These are phyloP conservation scores for Limnanthes douglasii DNA, from an alignment of 345 rosid species.

Conservation along the genomic window DNA sequence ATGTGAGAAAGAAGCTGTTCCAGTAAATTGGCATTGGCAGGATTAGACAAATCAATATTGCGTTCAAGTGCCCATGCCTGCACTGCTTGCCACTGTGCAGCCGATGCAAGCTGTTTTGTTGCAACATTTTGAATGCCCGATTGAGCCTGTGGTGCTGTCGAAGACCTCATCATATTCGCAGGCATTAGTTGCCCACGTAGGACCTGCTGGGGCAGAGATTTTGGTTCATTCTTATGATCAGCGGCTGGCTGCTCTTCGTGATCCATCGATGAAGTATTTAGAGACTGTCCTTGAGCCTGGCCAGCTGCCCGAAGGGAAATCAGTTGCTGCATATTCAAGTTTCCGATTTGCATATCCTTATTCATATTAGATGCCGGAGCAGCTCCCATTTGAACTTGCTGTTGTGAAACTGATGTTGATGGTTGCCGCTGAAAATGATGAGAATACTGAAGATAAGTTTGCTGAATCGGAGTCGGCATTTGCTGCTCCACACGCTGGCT, in stretches of 20 bases:
- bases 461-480: slow-evolving; percentile 57
- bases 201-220: slow-evolving; percentile 32
- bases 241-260: slow-evolving; percentile 49
- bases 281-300: slow-evolving; percentile 71
- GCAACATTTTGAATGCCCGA: slow-evolving; percentile 43
- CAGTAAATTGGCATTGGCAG: slow-evolving; percentile 73
- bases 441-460: slow-evolving; percentile 78
- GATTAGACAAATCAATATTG: slow-evolving; percentile 76
- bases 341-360: slow-evolving; percentile 51
- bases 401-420: slow-evolving; percentile 36
- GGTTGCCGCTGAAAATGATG: slow-evolving; percentile 58
- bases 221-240: slow-evolving; percentile 51
- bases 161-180: slow-evolving; percentile 41
- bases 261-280: slow-evolving; percentile 42
- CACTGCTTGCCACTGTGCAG: slow-evolving; percentile 71
- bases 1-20: slow-evolving; percentile 65
- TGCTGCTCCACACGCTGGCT: slow-evolving; percentile 61
- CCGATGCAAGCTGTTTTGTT: slow-evolving; percentile 50
- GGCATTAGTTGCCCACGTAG: slow-evolving; percentile 41
- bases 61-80: slow-evolving; percentile 85
- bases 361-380: slow-evolving; percentile 25
- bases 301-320: slow-evolving; percentile 54
- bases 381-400: slow-evolving; percentile 70
- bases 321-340: slow-evolving; percentile 71
- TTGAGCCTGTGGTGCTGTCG: slow-evolving; percentile 52